Evolutionary conservation across 2,329 filamentous ascomycete genomes (phyloP).

Genomic region (Fusarium stilboides): DNA sequence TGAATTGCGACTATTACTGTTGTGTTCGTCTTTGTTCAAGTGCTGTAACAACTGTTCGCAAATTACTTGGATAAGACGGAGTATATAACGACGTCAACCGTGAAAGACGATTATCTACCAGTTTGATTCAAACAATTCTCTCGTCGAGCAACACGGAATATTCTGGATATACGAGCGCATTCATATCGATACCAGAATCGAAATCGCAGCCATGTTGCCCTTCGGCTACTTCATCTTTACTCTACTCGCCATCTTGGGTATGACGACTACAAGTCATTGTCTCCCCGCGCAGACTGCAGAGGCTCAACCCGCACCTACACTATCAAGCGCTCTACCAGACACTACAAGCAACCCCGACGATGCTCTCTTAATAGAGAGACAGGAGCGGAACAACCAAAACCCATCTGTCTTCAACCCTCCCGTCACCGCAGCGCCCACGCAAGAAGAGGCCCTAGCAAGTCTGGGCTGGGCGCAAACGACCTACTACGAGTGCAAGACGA

Average conservation of each 20-base stretch:
- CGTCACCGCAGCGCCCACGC: constrained; percentile 54
- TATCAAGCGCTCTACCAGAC: constrained; percentile 13
- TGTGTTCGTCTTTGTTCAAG: constrained; percentile 34
- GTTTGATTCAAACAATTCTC: neutral
- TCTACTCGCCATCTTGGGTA: constrained; percentile 18
- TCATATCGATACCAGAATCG: neutral
- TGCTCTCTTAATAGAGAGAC: constrained; percentile 22
- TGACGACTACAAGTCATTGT: constrained; percentile 24
- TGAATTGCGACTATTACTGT: constrained; percentile 22
- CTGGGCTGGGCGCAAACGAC: constrained; percentile 55
- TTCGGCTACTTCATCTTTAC: constrained; percentile 14
- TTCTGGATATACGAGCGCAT: neutral
- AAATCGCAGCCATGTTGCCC: constrained; percentile 21
- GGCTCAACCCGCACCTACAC: constrained; percentile 24
- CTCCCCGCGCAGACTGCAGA: constrained; percentile 34
- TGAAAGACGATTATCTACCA: constrained; percentile 2
- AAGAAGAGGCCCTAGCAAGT: constrained; percentile 49
- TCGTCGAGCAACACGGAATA: neutral
- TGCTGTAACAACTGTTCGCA: neutral
- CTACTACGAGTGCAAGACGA: constrained; percentile 54
- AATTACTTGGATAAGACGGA: constrained; percentile 3
- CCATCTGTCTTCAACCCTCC: constrained; percentile 50
- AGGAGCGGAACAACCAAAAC: constrained; percentile 36
- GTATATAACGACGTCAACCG: constrained; percentile 30
- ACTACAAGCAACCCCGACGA: constrained; percentile 13